Conservation (phyloP, 2,329 filamentous ascomycete genomes). For the Aspergillus intermedius region DNA sequence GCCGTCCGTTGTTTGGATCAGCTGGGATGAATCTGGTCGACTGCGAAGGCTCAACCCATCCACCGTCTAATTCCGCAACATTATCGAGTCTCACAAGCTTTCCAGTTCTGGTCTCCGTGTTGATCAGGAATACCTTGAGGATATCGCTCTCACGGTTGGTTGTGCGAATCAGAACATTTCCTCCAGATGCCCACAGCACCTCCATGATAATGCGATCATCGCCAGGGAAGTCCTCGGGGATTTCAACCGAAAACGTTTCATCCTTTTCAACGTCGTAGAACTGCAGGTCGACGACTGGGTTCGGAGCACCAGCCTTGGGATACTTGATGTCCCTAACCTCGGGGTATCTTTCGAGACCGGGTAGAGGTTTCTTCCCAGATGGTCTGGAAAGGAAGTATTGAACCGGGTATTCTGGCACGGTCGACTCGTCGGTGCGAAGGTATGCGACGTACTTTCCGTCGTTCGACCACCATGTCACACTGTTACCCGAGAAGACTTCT, state of each 20-base stretch:
- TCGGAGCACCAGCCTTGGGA: conserved; percentile 89
- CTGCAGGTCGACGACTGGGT: conserved; percentile 78
- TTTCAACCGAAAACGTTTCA: conserved; percentile 72
- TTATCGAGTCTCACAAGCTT: conserved; percentile 74
- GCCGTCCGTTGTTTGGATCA: conserved; percentile 66
- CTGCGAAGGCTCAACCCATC: conserved; percentile 94
- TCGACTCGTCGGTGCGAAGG: conserved; percentile 85
- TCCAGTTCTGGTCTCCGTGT: conserved; percentile 66
- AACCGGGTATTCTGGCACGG: conserved; percentile 83
- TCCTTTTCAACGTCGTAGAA: conserved; percentile 79
- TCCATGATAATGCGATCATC: conserved; percentile 87
- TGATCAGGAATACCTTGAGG: conserved; percentile 80
- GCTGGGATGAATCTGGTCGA: conserved; percentile 80
- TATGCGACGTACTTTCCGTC: conserved; percentile 88
- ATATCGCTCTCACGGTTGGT: conserved; percentile 91
- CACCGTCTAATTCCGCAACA: conserved; percentile 78
- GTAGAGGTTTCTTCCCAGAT: conserved; percentile 60
- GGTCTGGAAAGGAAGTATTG: conserved; percentile 89
- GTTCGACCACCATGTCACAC: conserved; percentile 90
- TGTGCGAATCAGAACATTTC: conserved; percentile 78
- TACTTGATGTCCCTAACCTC: conserved; percentile 93
- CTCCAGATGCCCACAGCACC: conserved; percentile 76
- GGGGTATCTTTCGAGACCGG: conserved; percentile 80
- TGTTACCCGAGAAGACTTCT: conserved; percentile 72
- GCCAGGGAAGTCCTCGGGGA: conserved; percentile 69